phyloP scores from a whole-genome alignment of 345 rosid species.

The Psidium friedrichsthalianum region DNA sequence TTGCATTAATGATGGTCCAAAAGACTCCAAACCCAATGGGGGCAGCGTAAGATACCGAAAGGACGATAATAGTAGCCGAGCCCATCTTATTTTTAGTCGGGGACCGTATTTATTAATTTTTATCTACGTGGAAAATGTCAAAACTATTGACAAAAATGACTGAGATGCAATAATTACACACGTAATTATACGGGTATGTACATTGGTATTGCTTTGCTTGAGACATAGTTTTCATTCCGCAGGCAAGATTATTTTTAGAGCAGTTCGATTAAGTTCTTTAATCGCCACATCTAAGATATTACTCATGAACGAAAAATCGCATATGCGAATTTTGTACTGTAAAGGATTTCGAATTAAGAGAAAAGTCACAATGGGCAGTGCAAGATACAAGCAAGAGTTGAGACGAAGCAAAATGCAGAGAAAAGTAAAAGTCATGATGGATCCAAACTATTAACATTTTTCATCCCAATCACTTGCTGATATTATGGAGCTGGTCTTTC shows the following conservation, averaged over 20 bases:
- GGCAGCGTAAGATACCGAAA: neutral
- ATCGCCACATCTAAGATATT: neutral
- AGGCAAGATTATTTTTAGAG: too few relatives aligned
- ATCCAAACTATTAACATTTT: too few relatives aligned
- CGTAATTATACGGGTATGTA: neutral
- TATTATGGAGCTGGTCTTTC: too few relatives aligned
- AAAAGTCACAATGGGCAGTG: rapidly evolving
- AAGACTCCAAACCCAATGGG: neutral
- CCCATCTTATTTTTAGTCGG: neutral
- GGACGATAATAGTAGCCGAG: neutral
- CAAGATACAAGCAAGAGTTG: neutral
- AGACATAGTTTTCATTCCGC: neutral
- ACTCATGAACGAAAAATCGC: neutral
- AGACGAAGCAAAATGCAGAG: too few relatives aligned
- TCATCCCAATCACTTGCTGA: too few relatives aligned
- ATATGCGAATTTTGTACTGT: too few relatives aligned
- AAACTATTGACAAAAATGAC: neutral
- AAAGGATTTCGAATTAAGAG: too few relatives aligned
- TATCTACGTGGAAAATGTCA: neutral
- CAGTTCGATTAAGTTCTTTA: too few relatives aligned
- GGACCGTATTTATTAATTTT: neutral
- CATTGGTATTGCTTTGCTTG: neutral
- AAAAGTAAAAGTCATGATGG: too few relatives aligned
- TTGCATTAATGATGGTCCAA: neutral
- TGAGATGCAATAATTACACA: neutral